Conservation (phyloP, 2,329 filamentous ascomycete genomes). For the Lasiodiplodia theobromae region DNA sequence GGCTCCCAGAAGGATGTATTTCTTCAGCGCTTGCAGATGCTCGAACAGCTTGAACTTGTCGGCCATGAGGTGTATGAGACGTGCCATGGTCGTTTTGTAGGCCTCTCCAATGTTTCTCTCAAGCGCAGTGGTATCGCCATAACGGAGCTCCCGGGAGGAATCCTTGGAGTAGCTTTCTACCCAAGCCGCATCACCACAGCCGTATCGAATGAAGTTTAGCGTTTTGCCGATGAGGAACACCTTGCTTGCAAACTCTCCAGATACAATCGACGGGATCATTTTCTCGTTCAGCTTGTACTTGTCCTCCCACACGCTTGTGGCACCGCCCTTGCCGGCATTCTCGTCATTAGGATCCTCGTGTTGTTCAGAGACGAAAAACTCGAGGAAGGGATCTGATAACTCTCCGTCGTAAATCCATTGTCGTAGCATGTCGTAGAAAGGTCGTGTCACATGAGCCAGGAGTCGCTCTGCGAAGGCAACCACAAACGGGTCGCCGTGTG, state of each 20-base stretch:
- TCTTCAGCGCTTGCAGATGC: conserved; percentile 89
- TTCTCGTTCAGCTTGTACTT: conserved; percentile 86
- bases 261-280: conserved; percentile 94
- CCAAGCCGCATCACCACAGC: conserved; percentile 92
- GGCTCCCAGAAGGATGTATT: conserved; percentile 91
- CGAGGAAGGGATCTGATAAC: conserved; percentile 90
- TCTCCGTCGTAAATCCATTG: conserved; percentile 99
- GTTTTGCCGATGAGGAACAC: conserved; percentile 98
- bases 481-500: conserved; percentile 94
- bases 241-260: conserved; percentile 91
- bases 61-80: conserved; percentile 90
- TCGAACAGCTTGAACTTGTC: conserved; percentile 95
- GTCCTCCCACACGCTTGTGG: conserved; percentile 95
- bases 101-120: conserved; percentile 95
- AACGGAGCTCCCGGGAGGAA: conserved; percentile 87
- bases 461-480: conserved; percentile 91
- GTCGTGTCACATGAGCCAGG: conserved; percentile 83
- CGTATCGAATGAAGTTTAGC: conserved; percentile 96
- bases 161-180: conserved; percentile 94
- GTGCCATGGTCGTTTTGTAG: conserved; percentile 97
- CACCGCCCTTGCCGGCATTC: conserved; percentile 59
- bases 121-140: conserved; percentile 90
- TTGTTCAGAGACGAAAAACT: conserved; percentile 94
- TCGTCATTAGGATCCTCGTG: conserved; percentile 59
- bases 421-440: conserved; percentile 95